Evolutionary conservation across 257 asterid genomes (phyloP).

Genomic region (Solanum tarijense): DNA sequence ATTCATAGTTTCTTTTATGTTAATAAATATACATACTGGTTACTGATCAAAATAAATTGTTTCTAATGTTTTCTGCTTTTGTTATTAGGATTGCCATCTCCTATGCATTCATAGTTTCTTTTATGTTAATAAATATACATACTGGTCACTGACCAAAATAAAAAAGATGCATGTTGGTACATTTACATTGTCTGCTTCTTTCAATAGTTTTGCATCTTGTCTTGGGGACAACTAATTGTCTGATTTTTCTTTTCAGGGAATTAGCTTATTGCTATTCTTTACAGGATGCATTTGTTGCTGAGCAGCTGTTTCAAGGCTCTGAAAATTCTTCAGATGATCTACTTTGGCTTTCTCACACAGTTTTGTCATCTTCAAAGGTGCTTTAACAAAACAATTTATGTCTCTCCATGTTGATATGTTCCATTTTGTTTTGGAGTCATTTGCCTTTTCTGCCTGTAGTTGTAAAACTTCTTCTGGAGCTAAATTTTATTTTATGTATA

Average conservation of each 20-base stretch:
- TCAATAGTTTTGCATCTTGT: not conserved
- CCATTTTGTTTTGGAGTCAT: not conserved
- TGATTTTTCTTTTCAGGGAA: slow-evolving; percentile 42
- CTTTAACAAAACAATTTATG: not conserved
- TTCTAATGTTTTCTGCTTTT: not conserved
- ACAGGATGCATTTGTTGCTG: slow-evolving; percentile 68
- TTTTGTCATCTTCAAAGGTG: slow-evolving; percentile 74
- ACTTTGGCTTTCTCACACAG: slow-evolving; percentile 79
- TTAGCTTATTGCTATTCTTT: slow-evolving; percentile 48
- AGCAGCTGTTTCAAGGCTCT: slow-evolving; percentile 72
- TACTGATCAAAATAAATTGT: not conserved
- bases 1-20: no score
- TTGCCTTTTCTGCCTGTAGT: not conserved
- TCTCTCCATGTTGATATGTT: not conserved
- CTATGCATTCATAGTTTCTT: not conserved
- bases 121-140: not conserved
- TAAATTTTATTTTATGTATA: not conserved
- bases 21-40: no score
- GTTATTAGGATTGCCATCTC: not conserved
- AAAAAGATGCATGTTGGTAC: not conserved
- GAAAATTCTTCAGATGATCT: slow-evolving; percentile 80
- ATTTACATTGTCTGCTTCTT: not conserved
- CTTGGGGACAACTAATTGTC: not conserved
- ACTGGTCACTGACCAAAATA: not conserved
- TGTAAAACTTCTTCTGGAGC: not conserved